phyloP scores from a whole-genome alignment of 257 asterid genomes.

The Jaltomata sinuosa region DNA sequence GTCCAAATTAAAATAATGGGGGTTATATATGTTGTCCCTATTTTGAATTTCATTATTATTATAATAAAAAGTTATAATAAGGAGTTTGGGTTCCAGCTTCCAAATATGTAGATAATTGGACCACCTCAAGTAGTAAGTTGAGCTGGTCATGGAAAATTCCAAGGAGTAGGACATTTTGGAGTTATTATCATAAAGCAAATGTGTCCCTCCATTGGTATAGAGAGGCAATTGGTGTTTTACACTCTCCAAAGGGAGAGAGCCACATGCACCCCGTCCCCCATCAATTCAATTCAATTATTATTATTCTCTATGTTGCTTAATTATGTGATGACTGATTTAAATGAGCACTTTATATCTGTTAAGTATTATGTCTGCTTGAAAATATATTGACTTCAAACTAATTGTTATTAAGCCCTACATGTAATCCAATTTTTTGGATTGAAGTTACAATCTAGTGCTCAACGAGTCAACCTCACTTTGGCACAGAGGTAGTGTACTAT shows the following conservation, averaged over 20 bases:
- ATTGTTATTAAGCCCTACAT: neutral
- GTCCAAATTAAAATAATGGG: neutral
- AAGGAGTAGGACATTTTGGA: neutral
- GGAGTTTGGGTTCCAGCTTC: neutral
- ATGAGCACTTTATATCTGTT: neutral
- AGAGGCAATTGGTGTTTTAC: constrained; percentile 33
- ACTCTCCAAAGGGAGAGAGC: constrained; percentile 21
- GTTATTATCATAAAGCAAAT: neutral
- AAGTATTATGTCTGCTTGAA: neutral
- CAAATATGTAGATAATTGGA: constrained; percentile 7
- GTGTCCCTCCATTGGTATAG: constrained; percentile 31
- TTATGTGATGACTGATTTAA: neutral
- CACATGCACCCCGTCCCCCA: neutral
- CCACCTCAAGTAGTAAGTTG: constrained; percentile 9
- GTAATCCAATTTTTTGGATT: neutral
- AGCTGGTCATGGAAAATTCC: constrained; percentile 2
- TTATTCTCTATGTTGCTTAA: neutral
- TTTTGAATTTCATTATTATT: neutral
- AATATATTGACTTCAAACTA: neutral
- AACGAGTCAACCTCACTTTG: no score
- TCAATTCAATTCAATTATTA: neutral
- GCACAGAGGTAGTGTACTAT: no score
- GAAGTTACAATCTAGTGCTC: no score
- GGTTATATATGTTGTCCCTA: neutral
- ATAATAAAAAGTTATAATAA: neutral